phyloP scores from a whole-genome alignment of 805 yeast genomes.

The Yamadazyma takamatsuzukensis region DNA sequence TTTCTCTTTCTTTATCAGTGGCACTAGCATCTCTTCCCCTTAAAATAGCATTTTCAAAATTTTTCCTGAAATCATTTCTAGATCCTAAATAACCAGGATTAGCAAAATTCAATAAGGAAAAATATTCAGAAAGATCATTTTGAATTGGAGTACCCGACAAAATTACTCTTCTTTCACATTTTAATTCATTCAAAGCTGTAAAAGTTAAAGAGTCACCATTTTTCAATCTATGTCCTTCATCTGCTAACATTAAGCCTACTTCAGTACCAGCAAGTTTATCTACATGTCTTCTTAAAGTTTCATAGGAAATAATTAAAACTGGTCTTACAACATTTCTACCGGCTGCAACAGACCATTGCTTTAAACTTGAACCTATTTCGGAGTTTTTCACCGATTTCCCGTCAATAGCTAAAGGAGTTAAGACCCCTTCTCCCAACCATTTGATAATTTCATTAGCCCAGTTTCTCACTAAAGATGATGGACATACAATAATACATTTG shows the following conservation, averaged over 20 bases:
- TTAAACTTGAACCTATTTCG: constrained; percentile 65
- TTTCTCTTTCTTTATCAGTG: constrained; percentile 66
- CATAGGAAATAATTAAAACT: constrained; percentile 89
- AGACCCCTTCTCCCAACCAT: constrained; percentile 92
- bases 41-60: constrained; percentile 76
- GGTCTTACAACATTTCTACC: constrained; percentile 92
- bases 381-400: constrained; percentile 77
- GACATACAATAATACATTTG: constrained; percentile 91
- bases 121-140: constrained; percentile 91
- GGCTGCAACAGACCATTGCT: constrained; percentile 80
- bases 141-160: constrained; percentile 97
- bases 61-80: constrained; percentile 75
- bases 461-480: constrained; percentile 86
- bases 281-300: constrained; percentile 83
- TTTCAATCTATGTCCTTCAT: constrained; percentile 42
- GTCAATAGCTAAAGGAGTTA: constrained; percentile 87
- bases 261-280: constrained; percentile 70
- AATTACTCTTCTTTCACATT: constrained; percentile 85
- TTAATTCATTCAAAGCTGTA: constrained; percentile 77
- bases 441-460: constrained; percentile 97
- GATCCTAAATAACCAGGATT: constrained; percentile 92
- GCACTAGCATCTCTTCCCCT: constrained; percentile 89
- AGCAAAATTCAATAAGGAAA: constrained; percentile 84
- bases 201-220: constrained; percentile 90
- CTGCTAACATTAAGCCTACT: constrained; percentile 76